These are phyloP conservation scores for Aquanectria penicillioides DNA, from an alignment of 2,329 filamentous ascomycete species.

Conservation along the genomic window DNA sequence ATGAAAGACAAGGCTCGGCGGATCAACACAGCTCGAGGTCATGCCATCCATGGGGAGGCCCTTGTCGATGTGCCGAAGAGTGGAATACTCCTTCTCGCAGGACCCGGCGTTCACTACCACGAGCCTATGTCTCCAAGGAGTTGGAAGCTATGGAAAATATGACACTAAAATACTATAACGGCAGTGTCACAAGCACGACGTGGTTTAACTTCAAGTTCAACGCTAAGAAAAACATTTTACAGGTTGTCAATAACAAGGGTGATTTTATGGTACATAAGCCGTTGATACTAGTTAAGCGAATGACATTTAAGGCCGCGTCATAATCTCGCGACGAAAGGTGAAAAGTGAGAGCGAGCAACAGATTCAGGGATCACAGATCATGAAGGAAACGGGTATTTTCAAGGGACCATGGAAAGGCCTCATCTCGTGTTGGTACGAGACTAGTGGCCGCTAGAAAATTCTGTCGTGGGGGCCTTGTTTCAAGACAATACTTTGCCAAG, in stretches of 20 bases:
- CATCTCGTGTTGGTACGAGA: too few relatives aligned
- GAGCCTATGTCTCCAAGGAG: conserved; percentile 59
- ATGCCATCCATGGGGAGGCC: conserved; percentile 61
- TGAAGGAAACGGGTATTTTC: too few relatives aligned
- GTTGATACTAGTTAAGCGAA: conserved; percentile 25
- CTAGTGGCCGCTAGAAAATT: too few relatives aligned
- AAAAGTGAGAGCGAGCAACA: too few relatives aligned
- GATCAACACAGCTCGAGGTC: conserved; percentile 63
- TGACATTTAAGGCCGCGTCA: conserved; percentile 12
- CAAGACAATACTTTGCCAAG: too few relatives aligned
- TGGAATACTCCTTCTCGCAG: conserved; percentile 57
- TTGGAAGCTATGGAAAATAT: conserved; percentile 52
- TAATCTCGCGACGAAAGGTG: not conserved
- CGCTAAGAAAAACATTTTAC: conserved; percentile 30
- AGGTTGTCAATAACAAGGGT: conserved; percentile 36
- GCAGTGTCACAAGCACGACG: conserved; percentile 49
- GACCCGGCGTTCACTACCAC: conserved; percentile 63
- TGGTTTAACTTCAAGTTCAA: conserved; percentile 51
- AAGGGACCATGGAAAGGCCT: too few relatives aligned
- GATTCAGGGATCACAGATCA: not conserved
- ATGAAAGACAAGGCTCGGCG: conserved; percentile 60
- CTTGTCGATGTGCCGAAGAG: conserved; percentile 57
- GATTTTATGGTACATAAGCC: conserved; percentile 28
- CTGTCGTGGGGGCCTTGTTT: too few relatives aligned
- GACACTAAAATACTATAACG: conserved; percentile 50